Evolutionary conservation across 2,329 filamentous ascomycete genomes (phyloP), one percentile per base, ranked within the genome.

Genomic region (Purpureocillium lavendulum): DNA sequence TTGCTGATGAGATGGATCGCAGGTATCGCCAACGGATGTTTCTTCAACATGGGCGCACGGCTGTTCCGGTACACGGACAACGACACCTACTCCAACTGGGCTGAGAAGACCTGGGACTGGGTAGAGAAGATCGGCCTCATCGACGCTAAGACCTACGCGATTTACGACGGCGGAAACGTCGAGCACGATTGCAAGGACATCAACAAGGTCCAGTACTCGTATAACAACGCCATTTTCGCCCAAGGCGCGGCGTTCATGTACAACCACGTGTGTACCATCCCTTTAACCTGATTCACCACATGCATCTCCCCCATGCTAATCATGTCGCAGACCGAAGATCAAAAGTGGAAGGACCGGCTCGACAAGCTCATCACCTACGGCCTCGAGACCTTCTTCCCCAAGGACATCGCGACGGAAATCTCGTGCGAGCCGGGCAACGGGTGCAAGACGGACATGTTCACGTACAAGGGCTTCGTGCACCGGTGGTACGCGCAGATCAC

Each of bases 31-130:
- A 80, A 77, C 46, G 76, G 72, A 29, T 70, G 69, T 50, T 77
- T 80, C 56, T 80, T 80, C 62, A 77, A 80, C 53, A 60, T 80
- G 17, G 75, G 69, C 13, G 75, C 84, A 10, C 75, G 84, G 9
- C 70, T 90, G 12, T 82, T 79, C 0, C 71, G 77, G 9, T 87
- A 86, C 59, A 85, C 80, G 0, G 65, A 64, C 17, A 82, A 86
- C 51, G 48, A 64, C 1, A 81, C 80, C 0, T 86, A 86, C 49
- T 64, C 68, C 2, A 63, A 77, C 3, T 79, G 76, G 67, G 82
- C 82, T 0, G 67, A 69, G 40, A 75, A 72, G 51, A 67, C 70
- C 1, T 86, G 72, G 62, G 66, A 83, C 30, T 81, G 82, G 75
- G 67, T 77, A 7, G 55, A 56, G 24, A 52, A 54, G 2, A 62